Evolutionary conservation across 768 basidiomycete species (phyloP).

Genomic region (Lactifluus hygrophoroides): DNA sequence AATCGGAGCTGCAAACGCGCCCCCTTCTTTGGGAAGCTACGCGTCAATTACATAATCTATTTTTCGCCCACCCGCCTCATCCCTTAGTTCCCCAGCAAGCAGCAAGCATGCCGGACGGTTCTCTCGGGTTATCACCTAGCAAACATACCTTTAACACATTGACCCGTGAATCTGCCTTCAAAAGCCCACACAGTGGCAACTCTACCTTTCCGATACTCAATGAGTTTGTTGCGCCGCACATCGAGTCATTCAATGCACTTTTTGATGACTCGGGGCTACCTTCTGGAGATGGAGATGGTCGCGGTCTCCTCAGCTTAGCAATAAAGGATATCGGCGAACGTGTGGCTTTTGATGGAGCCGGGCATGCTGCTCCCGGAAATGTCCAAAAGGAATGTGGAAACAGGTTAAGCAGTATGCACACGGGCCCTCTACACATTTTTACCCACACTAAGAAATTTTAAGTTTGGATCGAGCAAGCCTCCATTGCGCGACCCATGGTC

Average conservation of each 20-base stretch:
- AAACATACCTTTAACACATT: constrained; percentile 69
- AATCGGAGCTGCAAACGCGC: constrained; percentile 16
- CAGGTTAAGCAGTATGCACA: constrained; percentile 67
- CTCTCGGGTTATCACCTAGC: constrained; percentile 24
- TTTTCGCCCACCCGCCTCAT: background rate
- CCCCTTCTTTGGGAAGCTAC: background rate
- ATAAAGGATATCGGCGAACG: constrained; percentile 82
- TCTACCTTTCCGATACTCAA: constrained; percentile 76
- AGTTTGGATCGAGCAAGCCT: constrained; percentile 90
- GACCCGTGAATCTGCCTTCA: constrained; percentile 67
- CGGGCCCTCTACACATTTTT: constrained; percentile 8
- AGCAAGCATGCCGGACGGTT: constrained; percentile 44
- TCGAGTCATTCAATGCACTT: constrained; percentile 93
- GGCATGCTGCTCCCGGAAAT: constrained; percentile 43
- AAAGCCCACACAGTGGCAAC: constrained; percentile 58
- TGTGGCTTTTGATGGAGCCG: constrained; percentile 83
- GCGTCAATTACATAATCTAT: constrained; percentile 7
- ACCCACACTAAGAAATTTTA: constrained; percentile 15
- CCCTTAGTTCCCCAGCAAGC: no score
- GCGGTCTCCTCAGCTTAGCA: constrained; percentile 69
- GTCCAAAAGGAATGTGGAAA: constrained; percentile 65
- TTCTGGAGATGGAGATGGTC: constrained; percentile 63
- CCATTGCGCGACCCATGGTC: constrained; percentile 78
- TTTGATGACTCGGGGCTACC: constrained; percentile 88
- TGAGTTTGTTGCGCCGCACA: constrained; percentile 87